Base-by-base conservation (phyloP, 2,329 filamentous ascomycete species). In the Arthrobotrys musiformis region DNA sequence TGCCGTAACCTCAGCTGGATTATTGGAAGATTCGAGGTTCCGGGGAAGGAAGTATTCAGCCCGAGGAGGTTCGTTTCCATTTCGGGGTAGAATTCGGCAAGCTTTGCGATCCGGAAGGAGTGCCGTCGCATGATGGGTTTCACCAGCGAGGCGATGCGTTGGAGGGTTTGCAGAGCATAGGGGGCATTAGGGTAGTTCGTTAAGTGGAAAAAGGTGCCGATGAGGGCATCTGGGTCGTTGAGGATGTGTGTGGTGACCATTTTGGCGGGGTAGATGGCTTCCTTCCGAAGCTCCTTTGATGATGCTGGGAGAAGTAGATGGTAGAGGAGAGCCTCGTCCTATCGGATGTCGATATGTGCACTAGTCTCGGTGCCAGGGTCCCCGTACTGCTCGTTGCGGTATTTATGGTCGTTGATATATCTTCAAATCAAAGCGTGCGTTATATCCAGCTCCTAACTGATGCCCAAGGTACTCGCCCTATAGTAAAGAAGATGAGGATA, bases 41-140 rank as follows among this genome's bases (percentile, higher is more conserved):
- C 74, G 1, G 74, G 74, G 46, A 73, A 78, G 1, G 74, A 78
- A 9, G 74, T 78, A 35, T 78, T 78, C 4, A 78, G 48, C 7
- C 74, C 74, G 7, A 78, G 46, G 0, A 73, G 62, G 24, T 78
- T 73, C 4, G 68, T 56, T 52, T 78, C 67, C 69, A 78, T 78
- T 11, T 89, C 86, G 0, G 94, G 94, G 76, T 92, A 92, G 84
- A 98, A 97, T 83, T 98, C 94, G 58, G 90, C 89, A 15, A 98
- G 87, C 56, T 92, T 89, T 28, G 88, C 87, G 35, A 98, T 92
- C 78, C 86, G 90, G 92, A 93, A 98, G 68, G 87, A 87, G 48
- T 92, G 89, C 56, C 93, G 93, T 79, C 93, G 88, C 94, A 98
- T 98, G 79, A 98, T 92, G 17, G 94, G 94, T 83, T 97, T 97